Evolutionary conservation across 306 rosid genomes (phyloP).

Genomic region (Vigna trinervia): DNA sequence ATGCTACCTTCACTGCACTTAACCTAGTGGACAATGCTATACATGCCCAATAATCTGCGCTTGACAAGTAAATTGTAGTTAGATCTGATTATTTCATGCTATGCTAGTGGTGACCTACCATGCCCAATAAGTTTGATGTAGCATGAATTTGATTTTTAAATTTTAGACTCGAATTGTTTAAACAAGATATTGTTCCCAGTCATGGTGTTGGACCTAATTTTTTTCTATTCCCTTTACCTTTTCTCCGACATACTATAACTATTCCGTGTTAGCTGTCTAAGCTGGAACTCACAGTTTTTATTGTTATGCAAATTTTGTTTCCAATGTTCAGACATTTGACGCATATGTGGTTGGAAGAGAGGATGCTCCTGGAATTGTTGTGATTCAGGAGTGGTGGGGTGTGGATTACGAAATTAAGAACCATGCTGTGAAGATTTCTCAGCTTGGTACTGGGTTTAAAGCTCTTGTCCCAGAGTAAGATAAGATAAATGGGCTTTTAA

Average conservation of each 20-base stretch:
- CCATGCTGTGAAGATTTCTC: conserved; percentile 79
- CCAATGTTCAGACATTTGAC: conserved; percentile 67
- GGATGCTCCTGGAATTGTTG: conserved; percentile 88
- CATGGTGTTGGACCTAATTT: conserved; percentile 8
- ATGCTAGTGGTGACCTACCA: background rate
- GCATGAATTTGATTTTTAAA: conserved; percentile 10
- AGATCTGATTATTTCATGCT: background rate
- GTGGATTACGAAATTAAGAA: conserved; percentile 84
- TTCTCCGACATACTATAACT: background rate
- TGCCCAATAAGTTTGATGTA: conserved; percentile 6
- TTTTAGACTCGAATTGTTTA: background rate
- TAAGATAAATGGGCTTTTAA: conserved; percentile 38
- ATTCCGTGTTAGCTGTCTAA: conserved; percentile 7
- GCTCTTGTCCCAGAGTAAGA: conserved; percentile 96
- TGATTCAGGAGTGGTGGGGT: conserved; percentile 97
- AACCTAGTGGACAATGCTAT: background rate
- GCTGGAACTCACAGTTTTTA: background rate
- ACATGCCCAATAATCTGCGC: background rate
- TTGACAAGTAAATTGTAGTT: background rate
- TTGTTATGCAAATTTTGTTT: conserved; percentile 2
- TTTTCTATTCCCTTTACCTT: background rate
- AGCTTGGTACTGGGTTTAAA: conserved; percentile 77
- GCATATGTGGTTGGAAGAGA: conserved; percentile 87
- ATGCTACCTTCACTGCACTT: background rate
- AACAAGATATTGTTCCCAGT: conserved; percentile 3